phyloP scores from a whole-genome alignment of 2,329 filamentous ascomycete genomes.

The Annulohypoxylon truncatum region DNA sequence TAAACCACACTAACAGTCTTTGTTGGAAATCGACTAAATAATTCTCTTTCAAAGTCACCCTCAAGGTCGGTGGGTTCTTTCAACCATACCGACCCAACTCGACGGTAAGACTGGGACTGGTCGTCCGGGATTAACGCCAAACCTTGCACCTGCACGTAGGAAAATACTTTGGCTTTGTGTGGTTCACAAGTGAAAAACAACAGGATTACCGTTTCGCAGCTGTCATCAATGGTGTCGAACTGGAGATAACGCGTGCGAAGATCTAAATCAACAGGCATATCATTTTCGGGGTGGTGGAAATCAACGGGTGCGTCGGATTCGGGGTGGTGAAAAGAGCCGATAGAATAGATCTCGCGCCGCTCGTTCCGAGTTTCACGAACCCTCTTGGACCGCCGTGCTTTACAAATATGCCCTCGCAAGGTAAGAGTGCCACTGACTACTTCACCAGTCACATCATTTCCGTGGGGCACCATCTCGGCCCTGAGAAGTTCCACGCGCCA shows the following conservation, averaged over 20 bases:
- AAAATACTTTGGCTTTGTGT: background rate
- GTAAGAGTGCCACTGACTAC: background rate
- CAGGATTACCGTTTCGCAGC: background rate
- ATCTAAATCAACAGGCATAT: too few relatives aligned
- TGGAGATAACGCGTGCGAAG: background rate
- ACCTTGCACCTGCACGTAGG: background rate
- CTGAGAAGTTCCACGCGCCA: slow-evolving; percentile 13
- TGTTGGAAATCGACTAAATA: background rate
- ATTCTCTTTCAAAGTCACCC: background rate
- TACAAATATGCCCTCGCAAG: slow-evolving; percentile 1
- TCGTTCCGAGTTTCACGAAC: background rate
- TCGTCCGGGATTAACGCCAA: slow-evolving; percentile 5
- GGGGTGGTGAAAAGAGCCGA: slow-evolving; percentile 1
- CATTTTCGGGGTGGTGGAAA: too few relatives aligned
- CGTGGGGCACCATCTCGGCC: background rate
- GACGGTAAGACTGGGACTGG: slow-evolving; percentile 14
- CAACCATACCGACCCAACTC: background rate
- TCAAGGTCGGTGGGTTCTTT: background rate
- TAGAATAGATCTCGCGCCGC: background rate
- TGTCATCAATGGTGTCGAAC: background rate
- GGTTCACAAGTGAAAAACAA: background rate
- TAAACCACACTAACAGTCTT: slow-evolving; percentile 3
- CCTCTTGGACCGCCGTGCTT: background rate
- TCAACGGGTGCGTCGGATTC: background rate
- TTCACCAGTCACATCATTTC: slow-evolving; percentile 1